Evolutionary conservation across 2,329 filamentous ascomycete genomes (phyloP), one percentile per base, ranked within the genome.

Genomic region (Scedosporium minutisporum): DNA sequence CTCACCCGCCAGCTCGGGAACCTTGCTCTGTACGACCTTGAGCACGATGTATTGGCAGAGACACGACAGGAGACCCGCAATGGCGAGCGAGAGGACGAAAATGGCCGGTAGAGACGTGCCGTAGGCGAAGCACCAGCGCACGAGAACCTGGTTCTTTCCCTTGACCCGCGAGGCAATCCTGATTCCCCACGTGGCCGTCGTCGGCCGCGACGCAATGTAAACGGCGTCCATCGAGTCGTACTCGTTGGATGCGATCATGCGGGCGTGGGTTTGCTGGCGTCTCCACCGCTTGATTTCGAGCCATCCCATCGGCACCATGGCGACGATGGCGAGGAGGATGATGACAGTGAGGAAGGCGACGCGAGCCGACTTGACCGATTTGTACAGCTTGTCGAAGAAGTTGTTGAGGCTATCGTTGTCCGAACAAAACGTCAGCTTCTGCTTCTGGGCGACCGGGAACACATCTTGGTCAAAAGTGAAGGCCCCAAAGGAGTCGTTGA

Each of bases 191-290:
- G 81, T 81, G 1, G 91, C 85, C 1, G 91, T 90, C 68, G 88
- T 85, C 1, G 93, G 92, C 23, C 91, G 85, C 41, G 91, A 93
- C 38, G 88, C 86, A 67, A 97, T 89, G 75, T 97, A 96, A 51
- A 96, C 85, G 42, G 93, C 86, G 71, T 97, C 93, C 81, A 96
- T 86, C 0, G 89, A 83, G 69, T 97, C 92, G 71, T 87, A 86
- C 33, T 85, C 82, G 62, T 87, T 79, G 67, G 82, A 78, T 57
- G 81, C 78, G 67, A 96, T 82, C 38, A 92, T 78, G 62, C 80
- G 77, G 23, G 90, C 84, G 64, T 88, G 87, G 67, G 87, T 79
- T 72, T 88, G 84, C 80, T 92, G 89, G 38, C 80, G 82, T 57
- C 85, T 83, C 85, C 88, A 97, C 62, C 89, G 82, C 67, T 86